Conservation (phyloP, 257 asterid species). For the Ophiorrhiza pumila region DNA sequence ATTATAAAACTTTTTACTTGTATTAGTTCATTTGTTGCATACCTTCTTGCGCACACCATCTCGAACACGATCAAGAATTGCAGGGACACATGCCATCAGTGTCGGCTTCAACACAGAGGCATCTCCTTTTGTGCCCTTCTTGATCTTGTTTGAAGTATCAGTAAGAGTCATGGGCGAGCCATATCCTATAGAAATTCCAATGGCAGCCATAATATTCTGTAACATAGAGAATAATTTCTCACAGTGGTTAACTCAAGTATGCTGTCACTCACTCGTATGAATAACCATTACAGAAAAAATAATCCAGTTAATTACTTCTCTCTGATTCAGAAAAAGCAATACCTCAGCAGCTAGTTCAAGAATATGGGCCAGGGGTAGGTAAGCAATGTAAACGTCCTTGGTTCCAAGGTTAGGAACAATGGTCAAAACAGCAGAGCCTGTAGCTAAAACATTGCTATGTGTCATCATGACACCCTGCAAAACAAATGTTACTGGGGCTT, state of each 20-base stretch:
- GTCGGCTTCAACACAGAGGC: slow-evolving; percentile 82
- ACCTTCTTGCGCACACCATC: slow-evolving; percentile 98
- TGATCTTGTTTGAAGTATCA: slow-evolving; percentile 90
- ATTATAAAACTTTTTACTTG: neutral
- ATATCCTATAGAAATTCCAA: slow-evolving; percentile 93
- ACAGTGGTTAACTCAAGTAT: neutral
- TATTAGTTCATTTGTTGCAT: neutral
- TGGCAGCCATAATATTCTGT: slow-evolving; percentile 70
- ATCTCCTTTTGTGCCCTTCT: slow-evolving; percentile 93
- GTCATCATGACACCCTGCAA: slow-evolving; percentile 99
- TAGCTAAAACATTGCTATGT: slow-evolving; percentile 82
- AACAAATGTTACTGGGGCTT: neutral
- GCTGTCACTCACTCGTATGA: slow-evolving; percentile 1
- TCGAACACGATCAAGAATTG: slow-evolving; percentile 96
- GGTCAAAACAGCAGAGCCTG: slow-evolving; percentile 88
- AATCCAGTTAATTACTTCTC: neutral
- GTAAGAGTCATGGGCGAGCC: slow-evolving; percentile 96
- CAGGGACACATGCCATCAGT: slow-evolving; percentile 92
- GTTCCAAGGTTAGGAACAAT: slow-evolving; percentile 77
- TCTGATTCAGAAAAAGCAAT: slow-evolving; percentile 11
- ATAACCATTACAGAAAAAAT: slow-evolving; percentile 8
- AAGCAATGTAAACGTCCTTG: slow-evolving; percentile 83
- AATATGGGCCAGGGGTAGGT: slow-evolving; percentile 94
- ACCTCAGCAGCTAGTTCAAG: slow-evolving; percentile 99
- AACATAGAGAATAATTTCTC: slow-evolving; percentile 17